Base-by-base conservation (phyloP, 805 yeast genomes). In the Candida chauliodis region DNA sequence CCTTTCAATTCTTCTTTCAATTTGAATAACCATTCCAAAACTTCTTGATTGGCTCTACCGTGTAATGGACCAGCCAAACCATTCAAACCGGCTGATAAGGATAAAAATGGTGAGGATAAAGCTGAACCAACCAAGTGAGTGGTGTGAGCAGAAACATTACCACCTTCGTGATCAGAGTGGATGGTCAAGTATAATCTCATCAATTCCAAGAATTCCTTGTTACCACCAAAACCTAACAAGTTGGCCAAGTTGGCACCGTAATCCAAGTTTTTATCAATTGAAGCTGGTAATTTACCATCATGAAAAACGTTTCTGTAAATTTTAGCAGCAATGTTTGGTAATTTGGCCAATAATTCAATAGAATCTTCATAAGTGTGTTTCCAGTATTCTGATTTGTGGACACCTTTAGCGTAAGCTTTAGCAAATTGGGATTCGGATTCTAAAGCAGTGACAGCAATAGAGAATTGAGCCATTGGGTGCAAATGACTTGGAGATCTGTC, bases 11-110 rank as follows among this genome's bases (percentile, higher is more conserved):
- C 71, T 53, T 74, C 75, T 61, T 73, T 72, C 81, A 82, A 76
- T 51, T 74, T 76, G 57, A 78, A 66, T 51, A 84, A 74, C 69
- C 84, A 84, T 56, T 82, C 76, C 47, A 84, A 79, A 40, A 84
- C 93, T 64, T 84, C 93, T 64, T 84, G 95, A 60, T 84, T 84
- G 43, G 93, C 95, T 49, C 84, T 71, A 23, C 93, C 93, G 63
- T 84, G 95, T 52, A 84, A 70, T 42, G 95, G 93, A 47, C 95
- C 95, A 23, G 95, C 93, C 45, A 84, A 70, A 52, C 95, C 95
- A 61, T 79, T 78, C 49, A 84, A 69, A 49, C 93, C 93, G 28
- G 93, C 87, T 41, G 88, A 71, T 51, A 80, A 79, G 34, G 88
- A 78, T 51, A 84, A 69, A 69, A 68, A 82, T 45, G 93, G 89